Base-by-base conservation (phyloP, 371 early-diverging fungal species). In the Rhizopus delemar region DNA sequence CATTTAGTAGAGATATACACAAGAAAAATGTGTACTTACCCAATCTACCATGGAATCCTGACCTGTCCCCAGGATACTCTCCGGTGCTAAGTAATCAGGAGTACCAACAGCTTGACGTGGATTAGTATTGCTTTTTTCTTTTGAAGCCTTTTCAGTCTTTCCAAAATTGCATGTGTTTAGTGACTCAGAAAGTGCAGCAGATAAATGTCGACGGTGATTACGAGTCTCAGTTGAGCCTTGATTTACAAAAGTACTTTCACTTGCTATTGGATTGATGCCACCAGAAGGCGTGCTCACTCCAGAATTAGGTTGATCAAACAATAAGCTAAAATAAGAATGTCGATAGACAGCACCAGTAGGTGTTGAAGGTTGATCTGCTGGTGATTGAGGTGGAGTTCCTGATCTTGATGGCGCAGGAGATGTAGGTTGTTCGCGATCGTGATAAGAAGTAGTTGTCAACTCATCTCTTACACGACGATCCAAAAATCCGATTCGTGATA, bases 41-140 rank as follows among this genome's bases (percentile, higher is more conserved):
- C 95, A 95, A 69, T 95, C 95, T 4, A 95, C 95, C 77, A 87
- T 86, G 0, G 85, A 82, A 66, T 90, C 93, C 58, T 95, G 92
- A 4, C 91, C 90, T 34, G 90, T 77, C 35, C 94, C 94, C 33
- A 92, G 66, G 22, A 98, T 91, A 64, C 91, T 90, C 66, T 98
- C 99, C 4, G 97, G 97, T 1, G 97, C 96, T 59, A 98, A 77
- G 67, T 97, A 98, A 70, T 97, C 99, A 0, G 99, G 99, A 11
- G 99, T 98, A 8, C 99, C 99, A 9, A 93, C 92, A 56, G 79
- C 79, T 32, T 62, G 60, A 3, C 62, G 54, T 5, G 62, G 56
- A 5, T 53, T 45, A 12, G 51, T 50, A 8, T 9, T 46, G 11
- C 34, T 48, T 3, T 60, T 46, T 28, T 53, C 46, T 33, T 55